Percentiles rank a stretch among this genome's conserved stretches.
phyloP scores from a whole-genome alignment of 2,329 filamentous ascomycete species.

The Neofusicoccum parvum region DNA sequence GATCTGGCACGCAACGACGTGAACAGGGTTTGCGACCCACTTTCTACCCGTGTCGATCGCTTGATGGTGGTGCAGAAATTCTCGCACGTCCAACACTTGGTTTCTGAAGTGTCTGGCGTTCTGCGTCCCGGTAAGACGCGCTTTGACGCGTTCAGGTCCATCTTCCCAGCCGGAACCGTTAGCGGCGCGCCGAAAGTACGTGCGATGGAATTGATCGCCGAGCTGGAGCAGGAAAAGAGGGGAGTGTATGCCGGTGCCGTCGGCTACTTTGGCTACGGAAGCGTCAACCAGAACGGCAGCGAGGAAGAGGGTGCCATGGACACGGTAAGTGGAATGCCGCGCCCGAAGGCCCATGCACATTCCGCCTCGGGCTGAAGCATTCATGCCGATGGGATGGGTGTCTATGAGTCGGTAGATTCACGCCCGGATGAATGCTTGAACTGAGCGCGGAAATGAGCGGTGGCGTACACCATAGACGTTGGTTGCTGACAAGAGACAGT shows the following conservation, averaged over 20 bases:
- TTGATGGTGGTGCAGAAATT: constrained; percentile 73
- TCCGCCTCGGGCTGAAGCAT: not conserved
- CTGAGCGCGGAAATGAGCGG: too few species aligned
- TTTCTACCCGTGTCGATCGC: constrained; percentile 85
- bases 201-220: constrained; percentile 96
- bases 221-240: constrained; percentile 90
- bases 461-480: not conserved
- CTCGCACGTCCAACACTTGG: constrained; percentile 95
- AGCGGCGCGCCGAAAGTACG: constrained; percentile 93
- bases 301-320: constrained; percentile 86
- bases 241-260: constrained; percentile 95
- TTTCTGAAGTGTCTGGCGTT: constrained; percentile 93
- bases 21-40: constrained; percentile 90
- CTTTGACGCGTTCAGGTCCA: constrained; percentile 93
- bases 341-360: constrained; percentile 17
- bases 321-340: constrained; percentile 50
- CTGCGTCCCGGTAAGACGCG: constrained; percentile 80
- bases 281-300: constrained; percentile 65
- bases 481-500: constrained; percentile 32
- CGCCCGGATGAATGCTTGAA: constrained; percentile 32
- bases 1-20: constrained; percentile 95
- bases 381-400: not conserved
- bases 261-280: constrained; percentile 91
- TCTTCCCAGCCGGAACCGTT: constrained; percentile 96
- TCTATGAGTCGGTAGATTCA: not conserved